Percentiles rank a stretch among this genome's conserved stretches.
These are phyloP conservation scores for Aquilaria agallochum DNA, from an alignment of 441 rosid species.

Conservation along the genomic window DNA sequence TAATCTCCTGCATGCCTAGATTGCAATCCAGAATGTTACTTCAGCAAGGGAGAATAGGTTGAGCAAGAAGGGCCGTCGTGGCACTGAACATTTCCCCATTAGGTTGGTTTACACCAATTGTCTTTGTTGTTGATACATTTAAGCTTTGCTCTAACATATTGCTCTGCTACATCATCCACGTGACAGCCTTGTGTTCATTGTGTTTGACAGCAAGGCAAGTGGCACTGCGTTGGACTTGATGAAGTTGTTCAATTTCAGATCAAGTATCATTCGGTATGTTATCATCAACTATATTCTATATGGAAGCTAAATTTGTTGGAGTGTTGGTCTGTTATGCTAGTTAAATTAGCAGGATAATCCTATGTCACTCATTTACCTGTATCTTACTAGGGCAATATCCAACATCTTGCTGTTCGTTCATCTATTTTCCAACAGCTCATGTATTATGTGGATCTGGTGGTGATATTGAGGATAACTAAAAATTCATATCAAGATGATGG, in stretches of 20 bases:
- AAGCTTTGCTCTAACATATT: not conserved
- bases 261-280: slow-evolving; percentile 73
- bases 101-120: slow-evolving; percentile 34
- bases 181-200: not conserved
- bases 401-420: too few species aligned
- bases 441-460: too few species aligned
- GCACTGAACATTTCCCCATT: slow-evolving; percentile 51
- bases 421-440: too few species aligned
- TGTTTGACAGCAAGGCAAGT: slow-evolving; percentile 52
- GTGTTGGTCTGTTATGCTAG: too few species aligned
- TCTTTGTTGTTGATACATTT: not conserved
- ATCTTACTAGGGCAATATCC: too few species aligned
- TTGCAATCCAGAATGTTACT: slow-evolving; percentile 81
- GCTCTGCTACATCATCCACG: not conserved
- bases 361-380: too few species aligned
- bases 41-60: slow-evolving; percentile 82
- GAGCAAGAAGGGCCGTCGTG: slow-evolving; percentile 84
- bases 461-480: too few species aligned
- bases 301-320: too few species aligned
- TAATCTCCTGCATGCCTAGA: slow-evolving; percentile 27
- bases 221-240: slow-evolving; percentile 72
- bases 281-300: slow-evolving; percentile 8
- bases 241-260: slow-evolving; percentile 79
- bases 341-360: too few species aligned
- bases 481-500: too few species aligned